phyloP scores from a whole-genome alignment of 2,329 filamentous ascomycete genomes.

The Exophiala aquamarina region DNA sequence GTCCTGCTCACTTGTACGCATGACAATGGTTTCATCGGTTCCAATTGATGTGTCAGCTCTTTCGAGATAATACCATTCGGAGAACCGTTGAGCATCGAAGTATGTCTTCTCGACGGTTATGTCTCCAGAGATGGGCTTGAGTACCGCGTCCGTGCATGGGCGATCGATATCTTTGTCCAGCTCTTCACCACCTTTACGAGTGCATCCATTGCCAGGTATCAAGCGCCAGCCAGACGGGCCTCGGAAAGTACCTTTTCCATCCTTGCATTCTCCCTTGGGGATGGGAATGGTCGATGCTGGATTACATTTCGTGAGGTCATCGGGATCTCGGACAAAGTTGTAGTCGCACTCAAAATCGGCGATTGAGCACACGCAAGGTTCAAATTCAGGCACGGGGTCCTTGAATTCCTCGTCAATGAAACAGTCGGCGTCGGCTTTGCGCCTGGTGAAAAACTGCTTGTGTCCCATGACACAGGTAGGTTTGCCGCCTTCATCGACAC shows the following conservation, averaged over 20 bases:
- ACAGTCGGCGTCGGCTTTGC: slow-evolving; percentile 85
- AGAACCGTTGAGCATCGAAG: slow-evolving; percentile 62
- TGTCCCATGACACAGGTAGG: slow-evolving; percentile 94
- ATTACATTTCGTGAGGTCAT: slow-evolving; percentile 69
- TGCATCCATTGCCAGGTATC: slow-evolving; percentile 80
- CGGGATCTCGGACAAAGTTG: slow-evolving; percentile 69
- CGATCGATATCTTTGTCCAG: slow-evolving; percentile 73
- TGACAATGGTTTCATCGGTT: slow-evolving; percentile 71
- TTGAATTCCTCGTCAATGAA: slow-evolving; percentile 86
- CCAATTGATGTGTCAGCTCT: slow-evolving; percentile 63
- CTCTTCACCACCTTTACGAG: slow-evolving; percentile 59
- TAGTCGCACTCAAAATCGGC: slow-evolving; percentile 95
- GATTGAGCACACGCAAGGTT: slow-evolving; percentile 77
- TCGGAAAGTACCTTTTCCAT: slow-evolving; percentile 70
- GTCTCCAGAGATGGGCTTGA: slow-evolving; percentile 61
- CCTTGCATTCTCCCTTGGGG: slow-evolving; percentile 73
- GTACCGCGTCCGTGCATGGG: slow-evolving; percentile 67
- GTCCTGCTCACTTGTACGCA: slow-evolving; percentile 58
- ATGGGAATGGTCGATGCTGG: slow-evolving; percentile 61
- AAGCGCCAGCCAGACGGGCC: slow-evolving; percentile 88
- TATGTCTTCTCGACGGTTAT: slow-evolving; percentile 60
- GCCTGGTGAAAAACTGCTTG: slow-evolving; percentile 79
- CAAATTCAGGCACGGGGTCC: slow-evolving; percentile 67
- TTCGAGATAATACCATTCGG: slow-evolving; percentile 74
- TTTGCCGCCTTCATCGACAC: slow-evolving; percentile 75